These are phyloP conservation scores for Diplodia scrobiculata DNA, from an alignment of 2,329 filamentous ascomycete genomes.

Conservation along the genomic window DNA sequence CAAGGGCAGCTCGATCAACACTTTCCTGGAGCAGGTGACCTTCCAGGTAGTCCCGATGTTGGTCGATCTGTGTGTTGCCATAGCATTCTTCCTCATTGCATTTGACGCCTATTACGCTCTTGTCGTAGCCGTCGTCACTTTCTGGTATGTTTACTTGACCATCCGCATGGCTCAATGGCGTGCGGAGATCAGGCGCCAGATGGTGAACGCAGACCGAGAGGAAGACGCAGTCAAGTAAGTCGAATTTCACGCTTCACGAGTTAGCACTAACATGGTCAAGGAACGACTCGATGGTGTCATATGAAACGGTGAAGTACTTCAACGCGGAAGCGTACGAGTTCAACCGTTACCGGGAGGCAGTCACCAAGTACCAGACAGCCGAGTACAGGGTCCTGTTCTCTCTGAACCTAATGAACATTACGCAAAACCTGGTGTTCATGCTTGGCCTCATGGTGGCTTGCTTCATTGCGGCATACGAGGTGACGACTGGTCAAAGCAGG, in stretches of 20 bases:
- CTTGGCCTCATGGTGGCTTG: constrained; percentile 66
- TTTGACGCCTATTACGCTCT: constrained; percentile 91
- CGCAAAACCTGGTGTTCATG: constrained; percentile 66
- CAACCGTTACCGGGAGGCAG: constrained; percentile 58
- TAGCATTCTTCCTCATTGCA: constrained; percentile 73
- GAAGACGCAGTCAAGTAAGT: constrained; percentile 89
- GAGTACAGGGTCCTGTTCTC: constrained; percentile 61
- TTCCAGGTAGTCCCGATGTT: constrained; percentile 96
- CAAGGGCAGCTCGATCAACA: constrained; percentile 94
- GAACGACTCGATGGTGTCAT: constrained; percentile 98
- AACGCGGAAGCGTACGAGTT: constrained; percentile 63
- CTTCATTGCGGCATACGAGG: constrained; percentile 70
- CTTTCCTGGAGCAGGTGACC: constrained; percentile 92
- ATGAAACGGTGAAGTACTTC: constrained; percentile 75
- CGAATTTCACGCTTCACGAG: not conserved
- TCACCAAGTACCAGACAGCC: constrained; percentile 59
- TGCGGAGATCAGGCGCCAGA: constrained; percentile 84
- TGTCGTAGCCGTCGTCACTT: constrained; percentile 85
- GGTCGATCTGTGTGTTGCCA: constrained; percentile 81
- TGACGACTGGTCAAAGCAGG: constrained; percentile 62
- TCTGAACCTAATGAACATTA: constrained; percentile 62
- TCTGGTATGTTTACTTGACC: constrained; percentile 95
- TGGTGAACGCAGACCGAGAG: constrained; percentile 92
- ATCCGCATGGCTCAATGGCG: constrained; percentile 94
- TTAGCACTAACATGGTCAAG: constrained; percentile 43